Evolutionary conservation across 1,284 basidiomycete species (phyloP).

Genomic region (Coniferiporia sulphurascens): DNA sequence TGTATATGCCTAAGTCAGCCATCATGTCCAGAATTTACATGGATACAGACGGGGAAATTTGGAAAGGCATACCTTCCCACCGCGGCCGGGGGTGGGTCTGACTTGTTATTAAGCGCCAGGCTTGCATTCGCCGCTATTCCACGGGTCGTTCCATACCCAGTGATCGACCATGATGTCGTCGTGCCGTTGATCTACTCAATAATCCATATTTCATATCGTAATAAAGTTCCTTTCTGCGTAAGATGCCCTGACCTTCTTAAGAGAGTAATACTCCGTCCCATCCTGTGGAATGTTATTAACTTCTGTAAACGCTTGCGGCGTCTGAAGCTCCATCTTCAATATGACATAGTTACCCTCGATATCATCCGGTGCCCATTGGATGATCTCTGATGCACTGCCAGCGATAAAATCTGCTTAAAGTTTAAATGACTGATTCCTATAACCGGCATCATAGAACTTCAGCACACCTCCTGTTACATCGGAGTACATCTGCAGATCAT

Average conservation of each 20-base stretch:
- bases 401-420: constrained; percentile 32
- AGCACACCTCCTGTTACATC: constrained; percentile 18
- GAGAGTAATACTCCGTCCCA: constrained; percentile 32
- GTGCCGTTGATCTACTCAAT: constrained; percentile 5
- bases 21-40: too few species aligned
- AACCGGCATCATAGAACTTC: not conserved
- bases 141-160: constrained; percentile 1
- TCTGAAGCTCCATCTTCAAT: constrained; percentile 27
- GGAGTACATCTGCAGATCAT: constrained; percentile 23
- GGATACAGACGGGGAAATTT: not conserved
- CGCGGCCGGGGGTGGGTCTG: constrained; percentile 1
- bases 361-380: constrained; percentile 29
- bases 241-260: constrained; percentile 23
- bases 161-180: constrained; percentile 8
- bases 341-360: constrained; percentile 24
- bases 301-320: constrained; percentile 27
- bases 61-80: not conserved
- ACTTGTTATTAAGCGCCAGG: not conserved
- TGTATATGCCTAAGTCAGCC: too few species aligned
- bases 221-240: not conserved
- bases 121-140: not conserved
- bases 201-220: not conserved
- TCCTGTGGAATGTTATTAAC: constrained; percentile 33
- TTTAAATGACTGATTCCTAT: not conserved
- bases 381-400: constrained; percentile 25